Evolutionary conservation across 2,329 filamentous ascomycete species (phyloP).

Genomic region (Epichloe festucae): DNA sequence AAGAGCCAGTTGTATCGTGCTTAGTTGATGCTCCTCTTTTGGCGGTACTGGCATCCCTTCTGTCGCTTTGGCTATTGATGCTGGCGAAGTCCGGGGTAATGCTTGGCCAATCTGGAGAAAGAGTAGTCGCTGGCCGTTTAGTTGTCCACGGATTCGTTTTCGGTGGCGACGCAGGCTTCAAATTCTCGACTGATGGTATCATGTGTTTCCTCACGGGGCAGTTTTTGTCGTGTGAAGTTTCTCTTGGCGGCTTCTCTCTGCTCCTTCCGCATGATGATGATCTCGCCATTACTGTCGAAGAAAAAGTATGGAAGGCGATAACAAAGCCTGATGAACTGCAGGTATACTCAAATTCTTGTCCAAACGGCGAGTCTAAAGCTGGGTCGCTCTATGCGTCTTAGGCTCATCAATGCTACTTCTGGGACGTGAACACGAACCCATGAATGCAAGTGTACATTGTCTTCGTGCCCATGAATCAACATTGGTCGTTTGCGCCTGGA

Average conservation of each 20-base stretch:
- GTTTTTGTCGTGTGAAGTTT: conserved; percentile 15
- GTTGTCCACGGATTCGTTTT: conserved; percentile 20
- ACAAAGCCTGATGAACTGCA: neutral
- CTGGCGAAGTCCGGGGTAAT: conserved; percentile 1
- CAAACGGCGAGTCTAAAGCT: too few species aligned
- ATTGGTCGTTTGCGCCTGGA: neutral
- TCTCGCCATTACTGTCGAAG: neutral
- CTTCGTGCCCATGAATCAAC: neutral
- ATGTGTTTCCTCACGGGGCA: neutral
- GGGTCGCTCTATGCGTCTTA: neutral
- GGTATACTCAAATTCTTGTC: neutral
- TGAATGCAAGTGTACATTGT: neutral
- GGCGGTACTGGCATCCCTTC: neutral
- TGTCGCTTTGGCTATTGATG: neutral
- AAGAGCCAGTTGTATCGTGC: neutral
- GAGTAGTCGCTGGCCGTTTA: neutral
- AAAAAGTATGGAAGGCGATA: neutral
- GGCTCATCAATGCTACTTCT: neutral
- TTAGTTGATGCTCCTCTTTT: neutral
- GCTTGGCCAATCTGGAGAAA: conserved; percentile 1
- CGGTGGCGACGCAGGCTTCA: conserved; percentile 21
- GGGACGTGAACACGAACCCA: neutral
- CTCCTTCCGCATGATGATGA: neutral
- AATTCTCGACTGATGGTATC: conserved; percentile 1
- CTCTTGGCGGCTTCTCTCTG: conserved; percentile 3